Conservation (phyloP, 1,284 basidiomycete genomes). For the Phlebopus sp. region DNA sequence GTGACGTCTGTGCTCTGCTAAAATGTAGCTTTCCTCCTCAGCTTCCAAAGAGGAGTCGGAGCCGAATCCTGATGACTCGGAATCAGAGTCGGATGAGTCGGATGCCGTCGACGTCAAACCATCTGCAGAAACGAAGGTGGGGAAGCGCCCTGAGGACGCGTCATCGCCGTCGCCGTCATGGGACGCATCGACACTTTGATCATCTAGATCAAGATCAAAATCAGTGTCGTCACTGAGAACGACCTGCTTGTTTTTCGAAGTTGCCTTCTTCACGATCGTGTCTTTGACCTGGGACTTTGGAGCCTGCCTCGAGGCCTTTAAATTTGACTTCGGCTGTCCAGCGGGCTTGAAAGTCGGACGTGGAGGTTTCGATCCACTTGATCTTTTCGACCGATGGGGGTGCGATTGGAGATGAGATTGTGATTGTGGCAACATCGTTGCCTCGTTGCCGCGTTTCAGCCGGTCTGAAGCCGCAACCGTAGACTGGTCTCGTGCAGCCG, state of each 20-base stretch:
- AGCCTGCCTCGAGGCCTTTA: constrained; percentile 32
- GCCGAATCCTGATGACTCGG: constrained; percentile 43
- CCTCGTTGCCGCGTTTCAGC: constrained; percentile 29
- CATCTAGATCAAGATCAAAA: constrained; percentile 25
- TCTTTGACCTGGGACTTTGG: constrained; percentile 38
- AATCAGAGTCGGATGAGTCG: constrained; percentile 38
- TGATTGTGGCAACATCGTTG: constrained; percentile 32
- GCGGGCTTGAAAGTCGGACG: constrained; percentile 20
- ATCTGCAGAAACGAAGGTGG: constrained; percentile 69
- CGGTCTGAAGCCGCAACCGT: constrained; percentile 19
- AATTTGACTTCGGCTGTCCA: constrained; percentile 28
- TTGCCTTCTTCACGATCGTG: constrained; percentile 39
- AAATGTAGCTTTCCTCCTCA: constrained; percentile 62
- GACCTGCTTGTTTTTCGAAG: constrained; percentile 30
- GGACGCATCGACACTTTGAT: constrained; percentile 13
- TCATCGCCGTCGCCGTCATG: constrained; percentile 35
- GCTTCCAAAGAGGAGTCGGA: constrained; percentile 55
- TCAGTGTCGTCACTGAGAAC: constrained; percentile 34
- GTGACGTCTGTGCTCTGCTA: constrained; percentile 42
- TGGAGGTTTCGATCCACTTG: constrained; percentile 23
- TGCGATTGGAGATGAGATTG: constrained; percentile 33
- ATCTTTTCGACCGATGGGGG: constrained; percentile 15
- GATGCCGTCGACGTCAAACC: constrained; percentile 47
- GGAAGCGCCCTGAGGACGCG: constrained; percentile 44
- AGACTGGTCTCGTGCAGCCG: constrained; percentile 26